Percentiles rank a stretch among this genome's conserved stretches.
Conservation (phyloP, 306 rosid species). For the Glycyrrhiza uralensis region DNA sequence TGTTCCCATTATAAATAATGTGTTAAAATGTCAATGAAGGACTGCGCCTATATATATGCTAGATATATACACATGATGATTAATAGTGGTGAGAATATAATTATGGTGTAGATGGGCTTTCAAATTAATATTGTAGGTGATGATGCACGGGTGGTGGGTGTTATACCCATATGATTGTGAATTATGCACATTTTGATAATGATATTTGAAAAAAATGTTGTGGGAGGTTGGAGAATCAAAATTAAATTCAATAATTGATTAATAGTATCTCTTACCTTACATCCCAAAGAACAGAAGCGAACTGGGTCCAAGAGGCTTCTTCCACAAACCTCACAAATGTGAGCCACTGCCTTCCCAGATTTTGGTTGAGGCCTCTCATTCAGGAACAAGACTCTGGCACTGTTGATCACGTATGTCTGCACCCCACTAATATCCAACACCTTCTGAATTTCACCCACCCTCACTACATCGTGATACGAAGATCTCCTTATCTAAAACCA, state of each 20-base stretch:
- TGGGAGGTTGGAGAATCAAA: neutral
- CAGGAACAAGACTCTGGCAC: constrained; percentile 85
- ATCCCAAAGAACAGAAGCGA: constrained; percentile 90
- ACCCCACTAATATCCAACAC: constrained; percentile 80
- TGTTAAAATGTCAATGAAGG: constrained; percentile 25
- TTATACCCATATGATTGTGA: constrained; percentile 33
- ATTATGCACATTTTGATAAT: constrained; percentile 34
- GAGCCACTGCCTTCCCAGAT: constrained; percentile 70
- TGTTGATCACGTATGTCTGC: constrained; percentile 89
- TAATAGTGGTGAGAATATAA: constrained; percentile 27
- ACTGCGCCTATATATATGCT: neutral
- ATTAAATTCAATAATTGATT: neutral
- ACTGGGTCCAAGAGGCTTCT: constrained; percentile 90
- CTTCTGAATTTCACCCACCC: constrained; percentile 73
- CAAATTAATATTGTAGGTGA: constrained; percentile 47
- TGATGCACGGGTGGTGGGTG: constrained; percentile 56
- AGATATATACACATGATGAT: neutral
- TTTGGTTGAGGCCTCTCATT: constrained; percentile 96
- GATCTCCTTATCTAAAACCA: constrained; percentile 92
- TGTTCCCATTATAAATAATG: constrained; percentile 14
- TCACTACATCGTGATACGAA: constrained; percentile 92
- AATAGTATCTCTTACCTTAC: constrained; percentile 79
- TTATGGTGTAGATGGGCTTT: constrained; percentile 41
- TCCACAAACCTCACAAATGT: constrained; percentile 86
- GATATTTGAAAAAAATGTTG: constrained; percentile 20